A percentile compares a stretch with the other conserved stretches of the same genome.
These are phyloP conservation scores for Solanum appendiculatum DNA, from an alignment of 257 asterid species.

Conservation along the genomic window DNA sequence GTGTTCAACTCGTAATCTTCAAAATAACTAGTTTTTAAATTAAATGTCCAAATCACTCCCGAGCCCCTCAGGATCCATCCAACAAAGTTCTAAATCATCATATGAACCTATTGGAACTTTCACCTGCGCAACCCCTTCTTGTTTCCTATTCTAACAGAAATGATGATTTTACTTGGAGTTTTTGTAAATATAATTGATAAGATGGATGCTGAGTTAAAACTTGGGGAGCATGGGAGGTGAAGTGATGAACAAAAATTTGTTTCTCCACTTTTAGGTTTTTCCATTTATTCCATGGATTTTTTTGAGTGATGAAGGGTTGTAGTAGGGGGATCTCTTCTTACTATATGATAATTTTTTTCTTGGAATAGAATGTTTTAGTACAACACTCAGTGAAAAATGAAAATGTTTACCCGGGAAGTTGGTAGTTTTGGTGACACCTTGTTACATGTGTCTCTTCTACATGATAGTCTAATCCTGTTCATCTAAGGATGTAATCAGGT, in stretches of 20 bases:
- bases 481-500: neutral
- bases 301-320: neutral
- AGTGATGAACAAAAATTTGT: neutral
- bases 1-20: neutral
- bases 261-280: neutral
- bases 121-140: neutral
- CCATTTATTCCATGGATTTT: neutral
- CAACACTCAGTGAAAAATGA: neutral
- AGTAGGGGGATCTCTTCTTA: neutral
- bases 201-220: neutral
- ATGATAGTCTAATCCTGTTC: neutral
- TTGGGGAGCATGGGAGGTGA: neutral
- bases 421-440: neutral
- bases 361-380: neutral
- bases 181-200: neutral
- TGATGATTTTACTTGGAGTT: neutral
- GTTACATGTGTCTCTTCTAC: neutral
- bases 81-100: neutral
- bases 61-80: neutral
- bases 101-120: neutral
- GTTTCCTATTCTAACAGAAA: neutral
- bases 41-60: neutral
- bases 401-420: neutral
- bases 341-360: neutral
- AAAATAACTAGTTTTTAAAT: neutral